Percentiles rank a stretch among this genome's conserved stretches.
phyloP scores from a whole-genome alignment of 805 yeast genomes.

The Kurtzmaniella cleridarum region DNA sequence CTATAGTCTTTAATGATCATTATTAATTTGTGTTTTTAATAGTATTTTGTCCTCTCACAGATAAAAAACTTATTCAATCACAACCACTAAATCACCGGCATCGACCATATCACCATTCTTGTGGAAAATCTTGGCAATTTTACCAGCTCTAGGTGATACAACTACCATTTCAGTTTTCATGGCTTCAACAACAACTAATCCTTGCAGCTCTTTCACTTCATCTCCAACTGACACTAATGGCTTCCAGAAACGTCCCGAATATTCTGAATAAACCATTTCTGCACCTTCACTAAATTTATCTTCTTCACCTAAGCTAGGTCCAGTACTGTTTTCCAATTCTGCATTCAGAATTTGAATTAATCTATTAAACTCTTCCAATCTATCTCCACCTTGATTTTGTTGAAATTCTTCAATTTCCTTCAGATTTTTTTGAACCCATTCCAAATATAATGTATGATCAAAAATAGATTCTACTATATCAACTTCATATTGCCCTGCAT shows the following conservation, averaged over 20 bases:
- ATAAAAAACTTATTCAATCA: conserved; percentile 41
- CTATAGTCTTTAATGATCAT: too few relatives aligned
- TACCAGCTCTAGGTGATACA: conserved; percentile 63
- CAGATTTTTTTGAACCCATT: conserved; percentile 71
- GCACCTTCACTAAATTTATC: conserved; percentile 73
- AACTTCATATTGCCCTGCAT: conserved; percentile 74
- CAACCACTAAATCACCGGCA: conserved; percentile 92
- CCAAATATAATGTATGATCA: conserved; percentile 71
- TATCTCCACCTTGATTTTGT: conserved; percentile 68
- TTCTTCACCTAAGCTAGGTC: conserved; percentile 36
- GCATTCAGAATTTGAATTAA: conserved; percentile 77
- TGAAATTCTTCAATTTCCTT: conserved; percentile 69
- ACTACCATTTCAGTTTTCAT: conserved; percentile 98
- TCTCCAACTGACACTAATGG: conserved; percentile 78
- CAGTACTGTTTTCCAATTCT: conserved; percentile 56
- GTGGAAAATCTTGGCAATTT: conserved; percentile 67
- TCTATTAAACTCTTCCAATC: conserved; percentile 77
- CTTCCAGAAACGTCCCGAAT: conserved; percentile 97
- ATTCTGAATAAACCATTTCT: conserved; percentile 84
- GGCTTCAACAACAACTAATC: conserved; percentile 87
- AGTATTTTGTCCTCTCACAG: neutral
- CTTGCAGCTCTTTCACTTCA: conserved; percentile 65
- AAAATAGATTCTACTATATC: conserved; percentile 74
- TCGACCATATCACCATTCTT: conserved; percentile 94
- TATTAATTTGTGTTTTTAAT: too few relatives aligned